Percentiles rank a stretch among this genome's conserved stretches.
Conservation (phyloP, 805 yeast species). For the Saccharomycopsis oosterbeekiorum region DNA sequence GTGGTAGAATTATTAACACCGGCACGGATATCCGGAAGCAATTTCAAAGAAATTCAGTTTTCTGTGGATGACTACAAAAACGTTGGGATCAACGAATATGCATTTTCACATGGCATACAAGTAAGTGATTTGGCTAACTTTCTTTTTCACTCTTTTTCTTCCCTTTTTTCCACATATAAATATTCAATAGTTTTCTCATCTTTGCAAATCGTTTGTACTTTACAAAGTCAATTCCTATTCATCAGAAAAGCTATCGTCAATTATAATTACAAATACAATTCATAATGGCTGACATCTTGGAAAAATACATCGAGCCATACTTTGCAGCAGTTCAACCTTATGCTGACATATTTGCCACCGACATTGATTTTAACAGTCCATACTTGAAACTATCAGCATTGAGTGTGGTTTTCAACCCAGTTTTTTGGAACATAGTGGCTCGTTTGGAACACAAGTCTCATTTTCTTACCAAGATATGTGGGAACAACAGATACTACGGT, state of each 20-base stretch:
- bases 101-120: slow-evolving; percentile 2
- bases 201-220: neutral
- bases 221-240: no score
- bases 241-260: neutral
- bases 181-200: no score
- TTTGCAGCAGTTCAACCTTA: neutral
- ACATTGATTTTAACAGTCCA: slow-evolving; percentile 22
- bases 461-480: slow-evolving; percentile 61
- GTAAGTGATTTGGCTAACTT: neutral
- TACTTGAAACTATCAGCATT: slow-evolving; percentile 9
- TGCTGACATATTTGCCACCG: slow-evolving; percentile 18
- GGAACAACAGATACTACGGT: slow-evolving; percentile 56
- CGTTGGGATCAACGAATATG: neutral
- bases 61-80: neutral
- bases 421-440: slow-evolving; percentile 92
- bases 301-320: neutral
- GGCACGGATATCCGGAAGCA: neutral
- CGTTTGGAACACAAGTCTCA: slow-evolving; percentile 72
- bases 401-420: slow-evolving; percentile 66
- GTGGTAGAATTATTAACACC: neutral
- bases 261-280: neutral
- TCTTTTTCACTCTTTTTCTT: neutral
- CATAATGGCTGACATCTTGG: neutral
- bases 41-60: no score
- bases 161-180: neutral